These are phyloP conservation scores for Pseudognaphalium luteoalbum DNA, from an alignment of 129 eudicot species.

Conservation along the genomic window DNA sequence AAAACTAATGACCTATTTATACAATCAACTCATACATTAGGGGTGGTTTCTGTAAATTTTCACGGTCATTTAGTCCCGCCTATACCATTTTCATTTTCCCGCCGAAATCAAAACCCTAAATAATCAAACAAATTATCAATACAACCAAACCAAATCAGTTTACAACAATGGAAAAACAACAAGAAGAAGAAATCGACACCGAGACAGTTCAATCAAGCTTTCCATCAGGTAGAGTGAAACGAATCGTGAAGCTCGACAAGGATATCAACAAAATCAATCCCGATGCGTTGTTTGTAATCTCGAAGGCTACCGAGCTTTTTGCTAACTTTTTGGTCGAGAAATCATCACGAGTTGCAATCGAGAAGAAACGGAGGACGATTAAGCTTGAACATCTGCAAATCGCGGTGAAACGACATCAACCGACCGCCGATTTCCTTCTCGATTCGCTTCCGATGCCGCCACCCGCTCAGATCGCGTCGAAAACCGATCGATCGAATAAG, in stretches of 20 bases:
- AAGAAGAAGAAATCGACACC: constrained; percentile 28
- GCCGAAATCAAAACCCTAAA: neutral
- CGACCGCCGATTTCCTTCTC: constrained; percentile 78
- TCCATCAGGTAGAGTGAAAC: constrained; percentile 71
- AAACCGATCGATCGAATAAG: constrained; percentile 26
- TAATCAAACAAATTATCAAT: neutral
- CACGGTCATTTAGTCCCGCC: neutral
- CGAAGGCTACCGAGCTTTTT: constrained; percentile 75
- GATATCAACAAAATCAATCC: constrained; percentile 77
- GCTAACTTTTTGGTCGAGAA: constrained; percentile 65
- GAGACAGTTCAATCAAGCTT: constrained; percentile 41
- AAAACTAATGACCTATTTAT: too few relatives aligned
- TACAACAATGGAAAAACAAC: constrained; percentile 47
- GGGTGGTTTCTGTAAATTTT: too few relatives aligned
- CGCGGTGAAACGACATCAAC: constrained; percentile 87
- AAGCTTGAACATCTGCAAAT: constrained; percentile 63
- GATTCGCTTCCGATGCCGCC: constrained; percentile 69
- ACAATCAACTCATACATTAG: too few relatives aligned
- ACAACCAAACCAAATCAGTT: neutral
- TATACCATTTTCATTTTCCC: neutral
- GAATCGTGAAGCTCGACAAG: constrained; percentile 77
- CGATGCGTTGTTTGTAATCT: constrained; percentile 65
- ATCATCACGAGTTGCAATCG: constrained; percentile 60
- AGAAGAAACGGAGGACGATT: constrained; percentile 73
- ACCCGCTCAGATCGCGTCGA: constrained; percentile 28